Percentiles rank a stretch among this genome's conserved stretches.
These are phyloP conservation scores for Albophoma yamanashiensis DNA, from an alignment of 2,329 filamentous ascomycete species.

Conservation along the genomic window DNA sequence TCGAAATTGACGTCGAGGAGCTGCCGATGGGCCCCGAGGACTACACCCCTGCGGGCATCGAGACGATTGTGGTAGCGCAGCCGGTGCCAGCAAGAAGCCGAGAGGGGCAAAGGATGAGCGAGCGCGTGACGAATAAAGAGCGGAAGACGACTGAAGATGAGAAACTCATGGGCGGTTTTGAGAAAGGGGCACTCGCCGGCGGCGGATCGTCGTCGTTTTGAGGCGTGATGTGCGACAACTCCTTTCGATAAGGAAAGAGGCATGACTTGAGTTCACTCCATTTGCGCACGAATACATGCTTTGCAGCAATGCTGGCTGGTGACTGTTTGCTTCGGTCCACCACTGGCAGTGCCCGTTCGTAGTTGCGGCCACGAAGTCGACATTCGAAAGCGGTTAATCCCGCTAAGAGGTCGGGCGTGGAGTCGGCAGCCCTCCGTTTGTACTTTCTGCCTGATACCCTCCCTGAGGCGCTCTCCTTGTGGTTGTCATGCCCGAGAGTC, in stretches of 20 bases:
- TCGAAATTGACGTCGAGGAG: slow-evolving; percentile 71
- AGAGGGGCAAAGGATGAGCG: not conserved
- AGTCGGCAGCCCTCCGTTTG: too few species aligned
- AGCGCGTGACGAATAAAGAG: not conserved
- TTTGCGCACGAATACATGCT: not conserved
- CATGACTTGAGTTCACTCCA: not conserved
- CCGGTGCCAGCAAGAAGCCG: slow-evolving; percentile 39
- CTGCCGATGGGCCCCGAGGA: slow-evolving; percentile 78
- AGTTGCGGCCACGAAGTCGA: too few species aligned
- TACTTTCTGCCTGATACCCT: too few species aligned
- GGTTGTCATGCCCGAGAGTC: too few species aligned
- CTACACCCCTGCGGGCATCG: slow-evolving; percentile 57
- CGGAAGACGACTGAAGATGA: slow-evolving; percentile 5
- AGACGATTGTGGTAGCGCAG: slow-evolving; percentile 69
- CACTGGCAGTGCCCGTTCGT: too few species aligned
- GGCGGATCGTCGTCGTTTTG: not conserved
- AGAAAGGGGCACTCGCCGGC: slow-evolving; percentile 8
- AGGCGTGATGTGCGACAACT: not conserved
- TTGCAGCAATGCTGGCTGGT: too few species aligned
- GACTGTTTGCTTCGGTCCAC: too few species aligned
- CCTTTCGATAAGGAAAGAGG: not conserved
- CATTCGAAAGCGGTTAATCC: too few species aligned
- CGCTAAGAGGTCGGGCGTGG: too few species aligned
- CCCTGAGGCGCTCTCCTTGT: too few species aligned
- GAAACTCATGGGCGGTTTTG: slow-evolving; percentile 13